Percentiles rank a stretch among this genome's conserved stretches.
These are phyloP conservation scores for Fraxinus floribunda DNA, from an alignment of 305 asterid species.

Conservation along the genomic window DNA sequence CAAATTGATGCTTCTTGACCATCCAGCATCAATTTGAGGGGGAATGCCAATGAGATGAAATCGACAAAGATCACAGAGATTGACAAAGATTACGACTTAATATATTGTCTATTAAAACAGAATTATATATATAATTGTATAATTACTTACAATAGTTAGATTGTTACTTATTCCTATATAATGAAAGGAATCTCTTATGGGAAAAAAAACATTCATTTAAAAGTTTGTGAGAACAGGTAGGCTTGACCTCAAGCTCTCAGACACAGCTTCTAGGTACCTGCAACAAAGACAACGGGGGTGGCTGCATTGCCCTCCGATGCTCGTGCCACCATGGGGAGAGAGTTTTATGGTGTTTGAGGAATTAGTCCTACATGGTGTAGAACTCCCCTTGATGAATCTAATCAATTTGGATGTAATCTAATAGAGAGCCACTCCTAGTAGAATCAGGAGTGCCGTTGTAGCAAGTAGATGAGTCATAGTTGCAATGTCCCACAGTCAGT, in stretches of 20 bases:
- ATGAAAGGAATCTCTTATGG: too few species aligned
- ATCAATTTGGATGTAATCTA: neutral
- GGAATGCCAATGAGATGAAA: too few species aligned
- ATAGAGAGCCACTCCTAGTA: neutral
- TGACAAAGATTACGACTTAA: too few species aligned
- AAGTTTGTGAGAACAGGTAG: neutral
- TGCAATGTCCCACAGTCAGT: neutral
- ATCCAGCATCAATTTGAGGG: too few species aligned
- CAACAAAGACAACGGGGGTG: neutral
- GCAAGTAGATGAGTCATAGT: neutral
- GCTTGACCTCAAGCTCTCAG: neutral
- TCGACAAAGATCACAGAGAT: too few species aligned
- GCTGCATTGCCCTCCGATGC: neutral
- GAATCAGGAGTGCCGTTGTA: neutral
- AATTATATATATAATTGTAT: too few species aligned
- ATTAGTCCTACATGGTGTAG: neutral
- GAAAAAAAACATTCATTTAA: too few species aligned
- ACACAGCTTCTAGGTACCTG: neutral
- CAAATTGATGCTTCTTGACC: too few species aligned
- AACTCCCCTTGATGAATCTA: neutral
- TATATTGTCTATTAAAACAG: too few species aligned
- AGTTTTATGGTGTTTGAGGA: neutral
- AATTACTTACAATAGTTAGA: too few species aligned
- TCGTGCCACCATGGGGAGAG: neutral
- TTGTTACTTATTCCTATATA: too few species aligned